Conservation (phyloP, 2,329 filamentous ascomycete genomes). For the Fusarium dlaminii region DNA sequence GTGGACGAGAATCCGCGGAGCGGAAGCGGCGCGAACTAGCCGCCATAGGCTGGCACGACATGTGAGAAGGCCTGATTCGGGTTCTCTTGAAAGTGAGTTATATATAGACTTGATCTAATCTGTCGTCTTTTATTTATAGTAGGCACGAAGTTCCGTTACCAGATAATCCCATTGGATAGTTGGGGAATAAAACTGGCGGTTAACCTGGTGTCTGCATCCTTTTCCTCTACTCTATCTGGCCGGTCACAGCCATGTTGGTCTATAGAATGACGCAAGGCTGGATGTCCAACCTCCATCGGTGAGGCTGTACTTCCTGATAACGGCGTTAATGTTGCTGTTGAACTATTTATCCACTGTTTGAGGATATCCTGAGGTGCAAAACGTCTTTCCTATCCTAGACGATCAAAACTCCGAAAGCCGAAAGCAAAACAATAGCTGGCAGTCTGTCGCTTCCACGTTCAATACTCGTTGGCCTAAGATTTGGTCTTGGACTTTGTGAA, state of each 20-base stretch:
- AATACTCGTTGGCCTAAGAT: not conserved
- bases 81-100: not conserved
- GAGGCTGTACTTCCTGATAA: not conserved
- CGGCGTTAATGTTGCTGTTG: not conserved
- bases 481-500: not conserved
- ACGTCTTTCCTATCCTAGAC: no score
- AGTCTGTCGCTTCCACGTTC: no score
- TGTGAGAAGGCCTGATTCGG: not conserved
- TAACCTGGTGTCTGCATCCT: not conserved
- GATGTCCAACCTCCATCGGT: rapidly evolving
- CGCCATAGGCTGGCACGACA: not conserved
- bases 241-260: no score
- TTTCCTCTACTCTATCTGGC: not conserved
- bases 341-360: not conserved
- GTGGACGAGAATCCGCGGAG: no score
- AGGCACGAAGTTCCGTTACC: not conserved
- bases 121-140: no score
- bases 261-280: not conserved
- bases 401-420: no score
- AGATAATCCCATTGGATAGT: not conserved
- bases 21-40: not conserved
- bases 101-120: not conserved
- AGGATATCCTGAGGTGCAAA: not conserved
- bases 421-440: no score
- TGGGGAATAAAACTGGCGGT: not conserved